Base-by-base conservation (phyloP, 805 yeast genomes). In the Barnettozyma sp. region DNA sequence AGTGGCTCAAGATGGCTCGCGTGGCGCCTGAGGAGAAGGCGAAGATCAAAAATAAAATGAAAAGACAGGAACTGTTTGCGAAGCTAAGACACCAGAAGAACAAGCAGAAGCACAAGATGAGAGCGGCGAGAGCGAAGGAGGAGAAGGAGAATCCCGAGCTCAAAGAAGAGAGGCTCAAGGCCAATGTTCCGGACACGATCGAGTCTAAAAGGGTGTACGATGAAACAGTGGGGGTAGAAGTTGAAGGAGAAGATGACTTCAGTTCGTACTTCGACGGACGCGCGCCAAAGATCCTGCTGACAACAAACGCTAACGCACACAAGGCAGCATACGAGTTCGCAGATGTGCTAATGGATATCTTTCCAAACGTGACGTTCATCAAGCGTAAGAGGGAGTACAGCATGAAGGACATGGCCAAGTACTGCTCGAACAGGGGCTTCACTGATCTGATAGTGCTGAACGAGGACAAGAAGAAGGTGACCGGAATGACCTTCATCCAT, bases 401-500 rank as follows among this genome's bases (percentile, higher is more conserved):
- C 23, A 80, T 92, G 72, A 77, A 80, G 45, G 95, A 86, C 34
- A 92, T 92, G 73, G 86, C 94, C 10, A 75, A 76, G 40, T 76
- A 77, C 49, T 84, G 96, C 59, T 57, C 76, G 26, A 84, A 82
- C 54, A 67, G 97, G 54, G 90, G 79, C 15, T 92, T 72, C 62
- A 88, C 97, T 0, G 95, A 88, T 54, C 64, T 92, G 50, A 65
- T 92, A 21, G 87, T 92, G 33, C 76, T 92, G 41, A 92, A 92
- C 57, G 98, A 92, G 60, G 96, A 86, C 62, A 88, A 88, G 61
- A 92, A 90, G 60, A 72, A 71, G 44, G 94, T 92, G 25, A 88
- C 83, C 35, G 98, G 98, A 2, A 62, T 92, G 39, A 86, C 97
- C 1, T 83, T 92, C 53, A 81, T 92, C 39, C 96, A 92, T 63